A percentile compares a stretch with the other conserved stretches of the same genome.
Evolutionary conservation across 129 eudicot genomes (phyloP).

Genomic region (Mikania micrantha): DNA sequence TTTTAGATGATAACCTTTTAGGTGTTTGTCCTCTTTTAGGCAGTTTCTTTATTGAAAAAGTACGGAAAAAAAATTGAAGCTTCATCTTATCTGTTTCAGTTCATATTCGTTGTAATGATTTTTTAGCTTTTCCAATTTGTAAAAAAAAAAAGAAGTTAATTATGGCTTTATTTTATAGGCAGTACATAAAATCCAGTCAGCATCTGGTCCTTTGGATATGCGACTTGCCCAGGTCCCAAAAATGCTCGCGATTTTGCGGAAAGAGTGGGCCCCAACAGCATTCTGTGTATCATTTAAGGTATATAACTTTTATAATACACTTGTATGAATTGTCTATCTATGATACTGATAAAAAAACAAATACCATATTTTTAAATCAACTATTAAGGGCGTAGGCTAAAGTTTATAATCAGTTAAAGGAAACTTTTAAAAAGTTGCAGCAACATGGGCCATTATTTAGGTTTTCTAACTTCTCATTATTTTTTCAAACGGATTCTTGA

Average conservation of each 20-base stretch:
- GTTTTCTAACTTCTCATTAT: background rate
- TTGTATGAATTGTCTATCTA: background rate
- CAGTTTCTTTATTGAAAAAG: background rate
- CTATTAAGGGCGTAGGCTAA: background rate
- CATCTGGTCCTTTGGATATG: conserved; percentile 95
- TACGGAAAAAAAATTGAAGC: background rate
- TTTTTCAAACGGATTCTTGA: background rate
- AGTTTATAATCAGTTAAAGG: background rate
- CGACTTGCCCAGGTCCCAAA: conserved; percentile 95
- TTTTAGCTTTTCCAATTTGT: background rate
- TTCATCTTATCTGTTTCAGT: background rate
- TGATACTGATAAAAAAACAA: background rate
- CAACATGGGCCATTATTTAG: background rate
- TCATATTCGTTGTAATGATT: background rate
- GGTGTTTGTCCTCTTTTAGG: too few species aligned
- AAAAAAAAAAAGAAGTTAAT: background rate
- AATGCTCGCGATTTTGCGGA: conserved; percentile 79
- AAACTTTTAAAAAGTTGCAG: background rate
- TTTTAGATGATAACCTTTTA: too few species aligned
- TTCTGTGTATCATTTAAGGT: conserved; percentile 94
- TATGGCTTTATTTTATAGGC: conserved; percentile 33
- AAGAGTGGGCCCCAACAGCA: conserved; percentile 88
- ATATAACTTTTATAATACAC: background rate
- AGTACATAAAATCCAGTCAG: conserved; percentile 82
- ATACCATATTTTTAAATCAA: background rate